These are phyloP conservation scores for Krasilnikovozyma curviuscula DNA, from an alignment of 768 basidiomycete genomes.

Conservation along the genomic window DNA sequence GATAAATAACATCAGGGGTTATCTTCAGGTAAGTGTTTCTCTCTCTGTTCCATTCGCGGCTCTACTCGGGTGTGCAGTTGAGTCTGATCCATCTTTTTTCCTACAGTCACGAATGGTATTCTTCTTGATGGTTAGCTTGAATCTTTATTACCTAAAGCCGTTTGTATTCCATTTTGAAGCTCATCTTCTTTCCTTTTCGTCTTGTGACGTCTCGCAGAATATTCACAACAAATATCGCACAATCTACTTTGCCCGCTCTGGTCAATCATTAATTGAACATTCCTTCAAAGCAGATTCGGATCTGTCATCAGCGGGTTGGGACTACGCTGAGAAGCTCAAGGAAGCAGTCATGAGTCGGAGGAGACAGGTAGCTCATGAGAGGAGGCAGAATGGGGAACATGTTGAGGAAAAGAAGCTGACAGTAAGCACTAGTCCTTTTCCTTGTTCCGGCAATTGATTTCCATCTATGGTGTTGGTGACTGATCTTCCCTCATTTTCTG, in stretches of 20 bases:
- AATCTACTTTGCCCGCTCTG: slow-evolving; percentile 92
- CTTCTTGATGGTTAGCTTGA: slow-evolving; percentile 56
- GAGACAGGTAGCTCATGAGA: slow-evolving; percentile 51
- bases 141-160: background rate
- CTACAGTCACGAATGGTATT: slow-evolving; percentile 79
- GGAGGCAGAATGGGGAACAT: slow-evolving; percentile 34
- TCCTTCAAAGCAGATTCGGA: slow-evolving; percentile 98
- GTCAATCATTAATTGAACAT: slow-evolving; percentile 95
- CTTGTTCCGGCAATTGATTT: background rate
- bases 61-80: too few species aligned
- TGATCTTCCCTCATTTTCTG: background rate
- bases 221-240: slow-evolving; percentile 83
- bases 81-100: too few species aligned
- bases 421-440: slow-evolving; percentile 13
- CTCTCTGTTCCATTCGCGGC: too few species aligned
- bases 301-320: slow-evolving; percentile 84
- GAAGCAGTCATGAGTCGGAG: slow-evolving; percentile 76
- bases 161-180: background rate
- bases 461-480: background rate
- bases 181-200: background rate
- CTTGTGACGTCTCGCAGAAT: slow-evolving; percentile 40
- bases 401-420: slow-evolving; percentile 28
- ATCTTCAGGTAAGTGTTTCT: slow-evolving; percentile 1
- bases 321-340: slow-evolving; percentile 73
- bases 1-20: slow-evolving; percentile 42